These are phyloP conservation scores for Metschnikowia proteae DNA, from an alignment of 805 yeast genomes.

Conservation along the genomic window DNA sequence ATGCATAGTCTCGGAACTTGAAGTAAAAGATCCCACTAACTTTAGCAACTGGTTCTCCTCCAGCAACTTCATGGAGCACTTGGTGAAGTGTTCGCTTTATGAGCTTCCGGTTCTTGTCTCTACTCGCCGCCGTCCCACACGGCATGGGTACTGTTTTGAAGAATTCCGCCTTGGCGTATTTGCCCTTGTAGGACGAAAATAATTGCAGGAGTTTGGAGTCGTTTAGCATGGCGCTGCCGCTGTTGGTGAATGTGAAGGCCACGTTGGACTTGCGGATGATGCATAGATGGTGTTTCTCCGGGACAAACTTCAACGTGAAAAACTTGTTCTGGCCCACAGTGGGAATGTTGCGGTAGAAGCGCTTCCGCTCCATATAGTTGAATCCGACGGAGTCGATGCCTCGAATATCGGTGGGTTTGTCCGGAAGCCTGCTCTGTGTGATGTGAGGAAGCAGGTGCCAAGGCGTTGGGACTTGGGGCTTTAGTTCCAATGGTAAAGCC, in stretches of 20 bases:
- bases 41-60: slow-evolving; percentile 2
- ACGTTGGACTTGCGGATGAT: slow-evolving; percentile 36
- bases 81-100: slow-evolving; percentile 24
- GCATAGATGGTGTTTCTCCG: slow-evolving; percentile 26
- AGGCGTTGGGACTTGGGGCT: not conserved
- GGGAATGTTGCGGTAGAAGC: slow-evolving; percentile 15
- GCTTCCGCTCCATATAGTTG: slow-evolving; percentile 10
- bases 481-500: not conserved
- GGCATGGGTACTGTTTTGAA: slow-evolving; percentile 28
- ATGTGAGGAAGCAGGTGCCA: slow-evolving; percentile 16
- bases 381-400: slow-evolving; percentile 30
- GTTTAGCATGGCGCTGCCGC: slow-evolving; percentile 27
- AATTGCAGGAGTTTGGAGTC: slow-evolving; percentile 20
- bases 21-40: slow-evolving; percentile 17
- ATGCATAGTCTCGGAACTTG: slow-evolving; percentile 9
- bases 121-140: slow-evolving; percentile 30
- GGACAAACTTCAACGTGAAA: slow-evolving; percentile 29
- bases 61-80: slow-evolving; percentile 9
- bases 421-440: slow-evolving; percentile 21
- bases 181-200: slow-evolving; percentile 27
- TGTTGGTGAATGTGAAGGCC: slow-evolving; percentile 33
- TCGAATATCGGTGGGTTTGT: slow-evolving; percentile 29
- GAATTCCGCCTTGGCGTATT: slow-evolving; percentile 19
- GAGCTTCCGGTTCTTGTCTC: slow-evolving; percentile 31
- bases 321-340: slow-evolving; percentile 18